Conservation (phyloP, 164 flowering plant genomes). For the Magnolia changhungtana region DNA sequence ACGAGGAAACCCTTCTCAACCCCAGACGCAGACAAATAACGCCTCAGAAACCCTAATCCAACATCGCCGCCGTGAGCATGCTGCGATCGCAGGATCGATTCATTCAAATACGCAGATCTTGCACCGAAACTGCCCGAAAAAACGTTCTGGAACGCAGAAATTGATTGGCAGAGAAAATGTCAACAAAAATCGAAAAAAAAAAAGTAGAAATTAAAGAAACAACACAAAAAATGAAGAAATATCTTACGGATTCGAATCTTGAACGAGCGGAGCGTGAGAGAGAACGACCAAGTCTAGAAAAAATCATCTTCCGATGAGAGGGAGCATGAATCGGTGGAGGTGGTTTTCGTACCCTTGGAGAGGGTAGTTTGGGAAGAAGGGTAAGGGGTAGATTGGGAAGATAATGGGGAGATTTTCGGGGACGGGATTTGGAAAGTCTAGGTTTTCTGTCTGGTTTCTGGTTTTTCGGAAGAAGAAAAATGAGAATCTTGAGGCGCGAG, state of each 20-base stretch:
- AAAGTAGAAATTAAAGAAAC: not conserved
- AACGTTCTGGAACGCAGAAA: constrained; percentile 11
- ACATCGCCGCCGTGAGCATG: constrained; percentile 17
- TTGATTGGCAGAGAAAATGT: not conserved
- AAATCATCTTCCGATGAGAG: constrained; percentile 27
- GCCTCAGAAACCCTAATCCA: constrained; percentile 46
- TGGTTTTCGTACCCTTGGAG: not conserved
- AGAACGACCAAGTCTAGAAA: constrained; percentile 41
- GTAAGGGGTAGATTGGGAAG: not conserved
- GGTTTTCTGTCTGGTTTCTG: not conserved
- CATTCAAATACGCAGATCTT: constrained; percentile 26
- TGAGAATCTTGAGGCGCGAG: not conserved
- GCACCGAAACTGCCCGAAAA: constrained; percentile 26
- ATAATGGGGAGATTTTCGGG: not conserved
- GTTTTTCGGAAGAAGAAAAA: not conserved
- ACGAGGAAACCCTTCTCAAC: constrained; percentile 20
- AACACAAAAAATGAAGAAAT: not conserved
- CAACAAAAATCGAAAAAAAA: constrained; percentile 2
- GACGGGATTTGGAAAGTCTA: not conserved
- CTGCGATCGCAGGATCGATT: constrained; percentile 9
- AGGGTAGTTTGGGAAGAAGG: not conserved
- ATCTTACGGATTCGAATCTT: constrained; percentile 23
- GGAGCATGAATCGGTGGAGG: constrained; percentile 16
- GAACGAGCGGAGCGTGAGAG: constrained; percentile 33
- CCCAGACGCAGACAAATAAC: constrained; percentile 51